phyloP scores from a whole-genome alignment of 768 basidiomycete genomes.

The Podaxis rugospora region DNA sequence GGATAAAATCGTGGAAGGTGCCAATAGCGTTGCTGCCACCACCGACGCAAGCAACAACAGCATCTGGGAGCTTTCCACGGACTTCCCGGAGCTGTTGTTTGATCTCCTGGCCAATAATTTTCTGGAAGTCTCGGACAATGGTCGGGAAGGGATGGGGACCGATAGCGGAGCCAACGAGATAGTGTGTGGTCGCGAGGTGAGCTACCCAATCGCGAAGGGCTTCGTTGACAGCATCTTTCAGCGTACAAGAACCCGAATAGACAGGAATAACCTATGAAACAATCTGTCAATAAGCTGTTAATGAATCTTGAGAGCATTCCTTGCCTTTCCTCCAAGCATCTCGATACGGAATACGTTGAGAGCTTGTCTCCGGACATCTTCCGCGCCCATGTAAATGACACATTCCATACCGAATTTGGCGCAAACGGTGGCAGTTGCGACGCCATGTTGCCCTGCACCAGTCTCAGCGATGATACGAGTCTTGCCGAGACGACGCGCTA shows the following conservation, averaged over 20 bases:
- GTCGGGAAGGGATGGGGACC: conserved; percentile 99
- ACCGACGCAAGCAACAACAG: conserved; percentile 94
- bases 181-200: conserved; percentile 90
- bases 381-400: conserved; percentile 96
- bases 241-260: conserved; percentile 86
- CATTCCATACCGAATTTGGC: conserved; percentile 96
- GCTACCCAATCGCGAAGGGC: conserved; percentile 99
- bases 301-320: conserved; percentile 30
- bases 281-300: neutral
- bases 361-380: conserved; percentile 94
- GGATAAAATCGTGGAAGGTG: conserved; percentile 95
- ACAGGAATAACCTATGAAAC: conserved; percentile 80
- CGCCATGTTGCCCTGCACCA: conserved; percentile 98
- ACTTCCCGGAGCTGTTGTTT: conserved; percentile 73
- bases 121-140: conserved; percentile 97
- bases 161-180: conserved; percentile 95
- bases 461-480: conserved; percentile 98
- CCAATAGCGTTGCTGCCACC: conserved; percentile 98
- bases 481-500: conserved; percentile 93
- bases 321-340: conserved; percentile 96
- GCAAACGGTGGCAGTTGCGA: conserved; percentile 97
- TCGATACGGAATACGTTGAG: conserved; percentile 97
- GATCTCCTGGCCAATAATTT: conserved; percentile 92
- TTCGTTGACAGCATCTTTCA: conserved; percentile 99
- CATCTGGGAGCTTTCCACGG: conserved; percentile 87